Evolutionary conservation across 768 basidiomycete genomes (phyloP), one percentile per base, ranked within the genome.

Genomic region (Hydnomerulius pinastri): DNA sequence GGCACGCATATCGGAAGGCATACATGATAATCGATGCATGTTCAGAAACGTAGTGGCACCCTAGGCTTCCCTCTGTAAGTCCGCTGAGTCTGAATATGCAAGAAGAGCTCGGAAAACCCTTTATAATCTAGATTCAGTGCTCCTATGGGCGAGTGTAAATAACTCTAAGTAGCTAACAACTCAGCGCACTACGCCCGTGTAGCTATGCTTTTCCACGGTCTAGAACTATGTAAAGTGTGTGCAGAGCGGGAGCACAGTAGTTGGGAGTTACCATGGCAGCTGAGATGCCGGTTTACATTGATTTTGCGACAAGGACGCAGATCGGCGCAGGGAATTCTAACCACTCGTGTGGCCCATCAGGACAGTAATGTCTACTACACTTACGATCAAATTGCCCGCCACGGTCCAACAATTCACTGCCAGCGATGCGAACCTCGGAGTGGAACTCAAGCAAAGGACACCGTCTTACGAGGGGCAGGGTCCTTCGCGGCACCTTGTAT

Each of bases 381-480:
- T 32, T n/a, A 54, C 63, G 63, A 63, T 64, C 64, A 41, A 55
- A 64, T 66, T 64, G 61, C 58, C 55, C 15, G 41, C 46, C 37
- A 15, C 25, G 17, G 21, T 46, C 51, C 39, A 29, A 25, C 33
- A 29, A 41, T 51, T 50, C 29, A 54, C 53, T 41, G 57, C 57
- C 49, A 45, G 53, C 57, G 55, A 45, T 50, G 51, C 48, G 54
- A 57, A 53, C 50, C 49, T 33, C 52, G 42, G 62, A 46, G 30
- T 27, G 49, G 4, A 50, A 47, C 49, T 62, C 55, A 69, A 51
- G 56, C 61, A 59, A 69, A 69, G 7, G 67, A 65, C 18, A 69
- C 67, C 54, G 58, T 69, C 59, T 71, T 69, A 53, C 67, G 69
- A 54, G 68, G 60, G 33, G 51, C 48, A 21, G 56, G 32, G 28